phyloP scores from a whole-genome alignment of 1,139 yeast genomes.

The Kluyveromyces sp. region DNA sequence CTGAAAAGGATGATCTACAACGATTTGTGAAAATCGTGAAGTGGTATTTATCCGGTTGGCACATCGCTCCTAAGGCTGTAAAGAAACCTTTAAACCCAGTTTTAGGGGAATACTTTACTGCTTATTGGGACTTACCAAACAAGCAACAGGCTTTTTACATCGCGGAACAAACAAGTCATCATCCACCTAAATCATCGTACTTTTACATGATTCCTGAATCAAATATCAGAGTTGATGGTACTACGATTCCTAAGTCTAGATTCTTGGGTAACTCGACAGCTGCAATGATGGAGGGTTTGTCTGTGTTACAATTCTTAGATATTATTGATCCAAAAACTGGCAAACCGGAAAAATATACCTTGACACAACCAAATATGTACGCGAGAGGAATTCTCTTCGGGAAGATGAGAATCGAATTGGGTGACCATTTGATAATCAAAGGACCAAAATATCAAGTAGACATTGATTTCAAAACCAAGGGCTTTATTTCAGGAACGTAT shows the following conservation, averaged over 20 bases:
- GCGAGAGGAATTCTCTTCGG: slow-evolving; percentile 94
- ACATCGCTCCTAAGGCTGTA: slow-evolving; percentile 96
- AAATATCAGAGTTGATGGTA: slow-evolving; percentile 81
- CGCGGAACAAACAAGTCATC: slow-evolving; percentile 93
- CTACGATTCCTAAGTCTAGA: slow-evolving; percentile 75
- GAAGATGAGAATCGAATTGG: slow-evolving; percentile 78
- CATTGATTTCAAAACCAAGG: slow-evolving; percentile 91
- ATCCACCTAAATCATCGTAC: slow-evolving; percentile 96
- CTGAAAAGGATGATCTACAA: slow-evolving; percentile 45
- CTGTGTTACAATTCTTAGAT: slow-evolving; percentile 62
- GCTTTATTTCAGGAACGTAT: slow-evolving; percentile 86
- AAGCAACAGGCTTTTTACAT: slow-evolving; percentile 68
- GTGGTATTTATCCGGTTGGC: slow-evolving; percentile 96
- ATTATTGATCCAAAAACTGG: slow-evolving; percentile 39
- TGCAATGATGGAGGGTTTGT: slow-evolving; percentile 91
- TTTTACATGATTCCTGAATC: slow-evolving; percentile 79
- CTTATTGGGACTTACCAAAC: slow-evolving; percentile 86
- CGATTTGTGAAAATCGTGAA: slow-evolving; percentile 68
- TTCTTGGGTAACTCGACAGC: slow-evolving; percentile 95
- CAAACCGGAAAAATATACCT: slow-evolving; percentile 54
- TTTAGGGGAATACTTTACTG: slow-evolving; percentile 79
- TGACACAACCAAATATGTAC: slow-evolving; percentile 91
- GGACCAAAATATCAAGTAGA: slow-evolving; percentile 64
- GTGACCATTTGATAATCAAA: slow-evolving; percentile 76
- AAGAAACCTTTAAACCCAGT: slow-evolving; percentile 95